phyloP scores from a whole-genome alignment of 768 basidiomycete species.

The Boletus rex-veris region DNA sequence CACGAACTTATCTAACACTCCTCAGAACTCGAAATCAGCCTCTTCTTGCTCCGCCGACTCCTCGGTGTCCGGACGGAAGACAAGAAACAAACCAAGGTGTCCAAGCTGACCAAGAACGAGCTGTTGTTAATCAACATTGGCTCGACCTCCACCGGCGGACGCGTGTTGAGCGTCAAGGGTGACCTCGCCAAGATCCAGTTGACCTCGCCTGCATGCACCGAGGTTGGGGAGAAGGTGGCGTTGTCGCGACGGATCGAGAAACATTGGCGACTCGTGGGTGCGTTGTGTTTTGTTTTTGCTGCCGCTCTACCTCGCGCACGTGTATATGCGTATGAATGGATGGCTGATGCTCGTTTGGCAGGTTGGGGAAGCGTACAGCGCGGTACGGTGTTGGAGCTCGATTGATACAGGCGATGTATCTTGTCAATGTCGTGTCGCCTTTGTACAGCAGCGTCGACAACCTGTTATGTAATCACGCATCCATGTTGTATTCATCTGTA shows the following conservation, averaged over 20 bases:
- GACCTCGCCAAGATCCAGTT: conserved; percentile 93
- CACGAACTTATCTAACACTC: no score
- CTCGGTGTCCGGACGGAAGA: conserved; percentile 99
- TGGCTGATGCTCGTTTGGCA: conserved; percentile 17
- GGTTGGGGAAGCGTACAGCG: conserved; percentile 82
- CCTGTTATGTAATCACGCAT: not conserved
- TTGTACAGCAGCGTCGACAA: not conserved
- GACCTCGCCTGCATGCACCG: conserved; percentile 93
- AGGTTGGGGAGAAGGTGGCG: conserved; percentile 97
- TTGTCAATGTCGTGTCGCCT: not conserved
- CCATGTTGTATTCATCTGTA: not conserved
- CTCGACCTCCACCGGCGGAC: conserved; percentile 94
- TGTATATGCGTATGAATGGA: not conserved
- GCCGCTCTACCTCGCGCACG: not conserved
- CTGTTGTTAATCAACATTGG: conserved; percentile 96
- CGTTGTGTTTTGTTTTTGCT: conserved; percentile 31
- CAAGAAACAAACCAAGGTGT: conserved; percentile 96
- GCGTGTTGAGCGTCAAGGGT: conserved; percentile 90
- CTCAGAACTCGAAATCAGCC: conserved; percentile 83
- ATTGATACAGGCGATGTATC: conserved; percentile 34
- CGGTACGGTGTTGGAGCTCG: conserved; percentile 78
- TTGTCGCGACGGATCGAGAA: conserved; percentile 93
- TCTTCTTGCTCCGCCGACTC: conserved; percentile 92
- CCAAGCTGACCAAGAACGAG: conserved; percentile 89
- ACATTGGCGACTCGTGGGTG: conserved; percentile 95